Base-by-base conservation (phyloP, 2,329 filamentous ascomycete species). In the Clarireedia sp. region DNA sequence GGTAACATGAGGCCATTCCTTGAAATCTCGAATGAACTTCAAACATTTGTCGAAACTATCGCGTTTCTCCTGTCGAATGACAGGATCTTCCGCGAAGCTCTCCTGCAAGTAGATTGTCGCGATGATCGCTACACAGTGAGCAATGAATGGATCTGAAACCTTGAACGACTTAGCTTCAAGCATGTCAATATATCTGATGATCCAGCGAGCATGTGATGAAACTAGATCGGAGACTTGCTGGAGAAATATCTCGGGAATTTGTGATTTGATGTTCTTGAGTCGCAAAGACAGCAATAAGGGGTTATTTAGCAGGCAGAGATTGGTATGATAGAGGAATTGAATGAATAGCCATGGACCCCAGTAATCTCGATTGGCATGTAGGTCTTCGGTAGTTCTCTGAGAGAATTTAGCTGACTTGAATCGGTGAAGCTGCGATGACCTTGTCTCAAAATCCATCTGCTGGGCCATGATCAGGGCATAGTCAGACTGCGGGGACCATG, bases 61-160 rank as follows among this genome's bases (percentile, higher is more conserved):
- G 26, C 73, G 68, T 57, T 76, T 77, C 53, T 73, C 68, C 47
- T 70, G 64, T 37, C 73, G 67, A 2, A 62, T 52, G 70, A 69
- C n/a, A 9, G 54, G 43, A 36, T 65, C 62, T 10, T 65, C 63
- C 3, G 77, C 75, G 23, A 78, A 79, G 57, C 76, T 78, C 36
- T 79, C 73, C 58, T 80, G 77, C 2, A 80, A 62, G 58, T 77
- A 77, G 37, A 80, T 79, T 2, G 77, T 80, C 0, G 77, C 77
- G 3, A 78, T 74, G 2, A 79, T 73, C 0, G 74, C 76, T 3
- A 75, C 76, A 53, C 76, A 76, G 43, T 79, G 76, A 2, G 73
- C 74, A 10, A 77, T 61, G 21, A 75, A 71, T 2, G 75, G 74
- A 62, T 77, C 74, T 5, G 74, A 74, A 7, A 75, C 70, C 48